Evolutionary conservation across 2,329 filamentous ascomycete genomes (phyloP).

Genomic region (Penicillium vulpinum): DNA sequence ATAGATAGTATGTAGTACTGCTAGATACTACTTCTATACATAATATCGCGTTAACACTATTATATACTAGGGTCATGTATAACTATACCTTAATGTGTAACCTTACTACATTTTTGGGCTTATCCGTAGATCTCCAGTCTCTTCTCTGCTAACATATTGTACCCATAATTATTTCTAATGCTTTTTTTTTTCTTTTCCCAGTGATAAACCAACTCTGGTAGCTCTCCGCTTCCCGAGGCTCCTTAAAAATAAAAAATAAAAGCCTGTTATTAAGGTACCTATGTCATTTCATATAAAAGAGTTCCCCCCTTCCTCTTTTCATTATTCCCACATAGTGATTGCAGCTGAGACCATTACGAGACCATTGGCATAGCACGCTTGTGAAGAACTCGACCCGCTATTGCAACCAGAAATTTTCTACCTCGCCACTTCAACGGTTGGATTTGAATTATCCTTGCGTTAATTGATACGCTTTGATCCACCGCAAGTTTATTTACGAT

Average conservation of each 20-base stretch:
- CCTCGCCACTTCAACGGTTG: background rate
- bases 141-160: background rate
- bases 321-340: conserved; percentile 20
- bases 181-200: background rate
- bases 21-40: background rate
- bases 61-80: background rate
- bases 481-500: conserved; percentile 21
- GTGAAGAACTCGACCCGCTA: conserved; percentile 4
- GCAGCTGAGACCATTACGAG: conserved; percentile 15
- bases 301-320: conserved; percentile 5
- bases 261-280: background rate
- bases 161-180: background rate
- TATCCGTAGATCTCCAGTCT: conserved; percentile 5
- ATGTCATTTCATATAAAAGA: conserved; percentile 17
- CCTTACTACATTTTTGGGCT: background rate
- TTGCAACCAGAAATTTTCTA: background rate
- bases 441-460: conserved; percentile 3
- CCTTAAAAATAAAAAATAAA: background rate
- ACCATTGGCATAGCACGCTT: conserved; percentile 12
- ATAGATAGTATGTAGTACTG: background rate
- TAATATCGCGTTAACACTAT: background rate
- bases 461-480: conserved; percentile 10
- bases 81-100: background rate
- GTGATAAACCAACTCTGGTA: conserved; percentile 2
- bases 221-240: conserved; percentile 9